phyloP scores from a whole-genome alignment of 495 filamentous ascomycete species.

The Neurospora discreta region DNA sequence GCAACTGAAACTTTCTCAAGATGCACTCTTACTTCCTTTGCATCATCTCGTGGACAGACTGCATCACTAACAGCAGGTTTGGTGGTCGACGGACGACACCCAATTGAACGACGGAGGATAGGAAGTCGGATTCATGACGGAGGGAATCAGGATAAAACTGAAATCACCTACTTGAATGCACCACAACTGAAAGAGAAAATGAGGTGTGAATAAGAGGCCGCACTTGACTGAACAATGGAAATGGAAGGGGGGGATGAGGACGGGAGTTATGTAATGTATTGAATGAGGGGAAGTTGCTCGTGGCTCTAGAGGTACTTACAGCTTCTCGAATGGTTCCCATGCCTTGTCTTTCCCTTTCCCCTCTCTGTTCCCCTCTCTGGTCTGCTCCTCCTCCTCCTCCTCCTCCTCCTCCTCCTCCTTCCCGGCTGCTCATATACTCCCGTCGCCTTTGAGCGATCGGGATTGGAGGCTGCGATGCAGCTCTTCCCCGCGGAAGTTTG shows the following conservation, averaged over 20 bases:
- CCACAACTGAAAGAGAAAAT: background rate
- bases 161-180: background rate
- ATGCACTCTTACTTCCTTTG: background rate
- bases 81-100: background rate
- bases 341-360: background rate
- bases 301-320: background rate
- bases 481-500: background rate
- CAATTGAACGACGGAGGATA: background rate
- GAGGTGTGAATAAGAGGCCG: background rate
- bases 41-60: background rate
- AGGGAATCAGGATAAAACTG: background rate
- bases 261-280: background rate
- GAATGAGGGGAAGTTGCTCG: background rate
- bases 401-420: background rate
- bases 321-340: background rate
- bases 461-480: conserved; percentile 1
- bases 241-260: background rate
- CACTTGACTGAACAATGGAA: background rate
- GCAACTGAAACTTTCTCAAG: background rate
- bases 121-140: background rate
- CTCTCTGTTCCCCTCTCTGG: background rate
- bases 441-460: background rate
- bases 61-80: background rate
- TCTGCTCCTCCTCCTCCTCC: background rate
- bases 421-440: background rate